Base-by-base conservation (phyloP, 2,329 filamentous ascomycete species). In the Leptographium wingfieldii region DNA sequence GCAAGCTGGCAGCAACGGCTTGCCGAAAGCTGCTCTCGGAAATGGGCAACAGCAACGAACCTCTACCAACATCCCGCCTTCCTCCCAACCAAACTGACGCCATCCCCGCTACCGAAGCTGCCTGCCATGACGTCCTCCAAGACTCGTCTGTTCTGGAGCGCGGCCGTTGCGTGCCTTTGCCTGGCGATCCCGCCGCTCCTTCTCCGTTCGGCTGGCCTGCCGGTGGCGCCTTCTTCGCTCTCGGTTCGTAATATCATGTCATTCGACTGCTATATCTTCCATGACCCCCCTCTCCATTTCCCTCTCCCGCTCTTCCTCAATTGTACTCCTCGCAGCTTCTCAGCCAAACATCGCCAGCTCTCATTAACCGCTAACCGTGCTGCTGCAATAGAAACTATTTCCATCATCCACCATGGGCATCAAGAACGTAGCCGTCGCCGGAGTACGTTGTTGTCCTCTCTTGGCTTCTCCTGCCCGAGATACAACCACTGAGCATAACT, bases 361-460 rank as follows among this genome's bases (percentile, higher is more conserved):
- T 16, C 3, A 38, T n/a, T 7, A 38, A 1, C 19, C 5, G 4
- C 29, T 38, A 38, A 35, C 12, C 22, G 16, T n/a, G 19, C 16
- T 43, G 16, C 40, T 43, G 19, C 19, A 43, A 19, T n/a, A 63
- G 57, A 58, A 53, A 27, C 16, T 55, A 7, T 57, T 61, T 33
- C 19, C 35, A 5, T 49, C 56, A 22, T 29, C 53, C 49, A 63
- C 9, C 38, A 68, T 68, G 67, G 61, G 69, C 3, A 70, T 73
- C 60, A 68, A 69, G 59, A 71, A 68, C 46, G 70, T 73, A 12
- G 68, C 68, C 6, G 67, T 73, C 48, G 67, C 72, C 29, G 72
- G 72, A n/a, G 72, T 73, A 68, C 60, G 70, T n/a, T 27, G 14
- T 19, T 46, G 16, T 43, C 40, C 19, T n/a, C 43, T 46, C 31